phyloP scores from a whole-genome alignment of 1,284 basidiomycete species.

The Naganishia cerealis region DNA sequence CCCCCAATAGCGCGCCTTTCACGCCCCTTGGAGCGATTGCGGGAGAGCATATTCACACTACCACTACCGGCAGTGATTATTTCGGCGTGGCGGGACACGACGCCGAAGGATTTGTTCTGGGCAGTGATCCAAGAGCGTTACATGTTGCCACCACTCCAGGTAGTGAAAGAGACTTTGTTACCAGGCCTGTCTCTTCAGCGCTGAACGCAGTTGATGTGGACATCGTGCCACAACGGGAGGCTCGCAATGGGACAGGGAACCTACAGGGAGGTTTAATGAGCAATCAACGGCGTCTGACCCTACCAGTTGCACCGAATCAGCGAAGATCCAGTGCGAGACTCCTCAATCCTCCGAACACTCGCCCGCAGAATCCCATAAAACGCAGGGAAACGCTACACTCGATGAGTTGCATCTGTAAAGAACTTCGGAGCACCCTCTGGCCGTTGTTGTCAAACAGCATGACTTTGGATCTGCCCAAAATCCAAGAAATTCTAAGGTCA shows the following conservation, averaged over 20 bases:
- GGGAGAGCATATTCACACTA: not conserved
- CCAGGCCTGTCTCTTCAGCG: too few relatives aligned
- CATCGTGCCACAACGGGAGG: not conserved
- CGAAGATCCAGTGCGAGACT: too few relatives aligned
- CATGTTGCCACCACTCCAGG: not conserved
- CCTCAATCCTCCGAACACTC: too few relatives aligned
- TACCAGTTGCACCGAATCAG: too few relatives aligned
- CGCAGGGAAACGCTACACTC: not conserved
- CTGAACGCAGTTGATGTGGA: too few relatives aligned
- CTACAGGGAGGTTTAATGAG: too few relatives aligned
- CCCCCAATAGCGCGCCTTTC: constrained; percentile 4
- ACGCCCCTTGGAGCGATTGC: constrained; percentile 10
- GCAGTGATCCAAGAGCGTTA: too few relatives aligned
- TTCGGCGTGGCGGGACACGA: not conserved
- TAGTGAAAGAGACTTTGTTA: not conserved
- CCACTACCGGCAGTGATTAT: not conserved
- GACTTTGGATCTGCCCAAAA: constrained; percentile 3
- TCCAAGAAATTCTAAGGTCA: not conserved
- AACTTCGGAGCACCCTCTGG: not conserved
- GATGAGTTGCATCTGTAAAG: not conserved
- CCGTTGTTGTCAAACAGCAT: not conserved
- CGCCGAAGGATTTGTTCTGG: not conserved
- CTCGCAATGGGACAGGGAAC: too few relatives aligned
- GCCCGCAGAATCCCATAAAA: too few relatives aligned
- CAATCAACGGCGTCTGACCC: too few relatives aligned